Base-by-base conservation (phyloP, 306 rosid species). In the Vigna hirtella region DNA sequence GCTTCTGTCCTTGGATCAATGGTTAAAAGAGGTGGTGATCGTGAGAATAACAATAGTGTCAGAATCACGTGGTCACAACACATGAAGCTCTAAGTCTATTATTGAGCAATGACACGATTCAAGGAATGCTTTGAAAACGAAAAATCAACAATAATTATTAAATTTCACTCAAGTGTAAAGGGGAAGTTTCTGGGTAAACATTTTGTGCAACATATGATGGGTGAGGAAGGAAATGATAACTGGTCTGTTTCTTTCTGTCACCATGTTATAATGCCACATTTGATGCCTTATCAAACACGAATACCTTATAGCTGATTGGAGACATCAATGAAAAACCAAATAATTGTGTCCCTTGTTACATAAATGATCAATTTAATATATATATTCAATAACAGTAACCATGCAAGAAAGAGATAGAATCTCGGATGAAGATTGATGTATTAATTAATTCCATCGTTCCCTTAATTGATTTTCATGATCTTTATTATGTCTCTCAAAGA, bases 51-150 rank as follows among this genome's bases (percentile, higher is more conserved):
- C 64, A 66, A 34, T 67, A 24, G 16, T 47, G 84, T 81, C 77
- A 74, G 77, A 74, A 81, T 74, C 84, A 74, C 84, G 74, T 73
- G 83, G 10, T 53, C 53, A 26, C 48, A 26, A 79, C 52, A 22
- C 50, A 72, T 70, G 61, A 32, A 48, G 17, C 52, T 9, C 52
- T 34, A 24, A 50, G 56, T 40, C 66, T 64, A 56, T 81, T 57
- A 76, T 55, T 66, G 79, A 79, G 26, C 74, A 51, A 53, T 64
- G 68, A 38, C 81, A 52, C 57, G 53, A 59, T 40, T 48, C 68
- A 9, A 16, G 56, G 63, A 76, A 38, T 51, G n/a, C 20, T 72
- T 38, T 26, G 28, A 57, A 73, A 58, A 62, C 48, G 7, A 74
- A 47, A 61, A 47, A 10, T 61, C 42, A 52, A 43, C 45, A 76